phyloP scores from a whole-genome alignment of 2,329 filamentous ascomycete species.

The Aspergillus terreus region DNA sequence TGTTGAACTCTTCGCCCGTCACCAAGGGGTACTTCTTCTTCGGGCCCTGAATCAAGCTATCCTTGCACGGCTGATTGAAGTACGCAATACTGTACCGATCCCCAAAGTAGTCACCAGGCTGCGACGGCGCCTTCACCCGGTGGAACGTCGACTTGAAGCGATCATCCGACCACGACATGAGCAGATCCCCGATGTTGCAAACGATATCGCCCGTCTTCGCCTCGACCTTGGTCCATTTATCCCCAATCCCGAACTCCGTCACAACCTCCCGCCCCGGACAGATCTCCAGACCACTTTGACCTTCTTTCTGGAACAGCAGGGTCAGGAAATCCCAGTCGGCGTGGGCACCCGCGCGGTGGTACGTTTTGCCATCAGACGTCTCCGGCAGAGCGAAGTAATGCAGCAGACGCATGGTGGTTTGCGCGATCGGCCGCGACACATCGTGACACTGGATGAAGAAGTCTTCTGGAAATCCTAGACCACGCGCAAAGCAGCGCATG shows the following conservation, averaged over 20 bases:
- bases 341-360: constrained; percentile 60
- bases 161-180: constrained; percentile 66
- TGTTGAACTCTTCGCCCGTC: constrained; percentile 59
- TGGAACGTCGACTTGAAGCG: constrained; percentile 65
- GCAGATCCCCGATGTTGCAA: constrained; percentile 63
- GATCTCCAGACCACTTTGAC: constrained; percentile 61
- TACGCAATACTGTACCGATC: constrained; percentile 63
- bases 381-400: constrained; percentile 53
- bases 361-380: constrained; percentile 39
- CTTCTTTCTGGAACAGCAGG: constrained; percentile 59
- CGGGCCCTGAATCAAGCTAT: constrained; percentile 58
- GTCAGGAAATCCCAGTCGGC: constrained; percentile 63
- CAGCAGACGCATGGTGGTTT: constrained; percentile 54
- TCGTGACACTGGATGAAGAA: constrained; percentile 57
- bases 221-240: constrained; percentile 62
- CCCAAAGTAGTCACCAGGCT: constrained; percentile 54
- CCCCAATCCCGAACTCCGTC: constrained; percentile 57
- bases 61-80: constrained; percentile 61
- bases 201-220: constrained; percentile 54
- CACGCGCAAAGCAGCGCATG: constrained; percentile 47
- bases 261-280: constrained; percentile 61
- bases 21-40: constrained; percentile 59
- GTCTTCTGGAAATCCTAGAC: constrained; percentile 53
- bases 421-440: constrained; percentile 46
- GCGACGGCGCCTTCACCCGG: constrained; percentile 58